These are phyloP conservation scores for Penicillium sp. DNA, from an alignment of 2,329 filamentous ascomycete species.

Conservation along the genomic window DNA sequence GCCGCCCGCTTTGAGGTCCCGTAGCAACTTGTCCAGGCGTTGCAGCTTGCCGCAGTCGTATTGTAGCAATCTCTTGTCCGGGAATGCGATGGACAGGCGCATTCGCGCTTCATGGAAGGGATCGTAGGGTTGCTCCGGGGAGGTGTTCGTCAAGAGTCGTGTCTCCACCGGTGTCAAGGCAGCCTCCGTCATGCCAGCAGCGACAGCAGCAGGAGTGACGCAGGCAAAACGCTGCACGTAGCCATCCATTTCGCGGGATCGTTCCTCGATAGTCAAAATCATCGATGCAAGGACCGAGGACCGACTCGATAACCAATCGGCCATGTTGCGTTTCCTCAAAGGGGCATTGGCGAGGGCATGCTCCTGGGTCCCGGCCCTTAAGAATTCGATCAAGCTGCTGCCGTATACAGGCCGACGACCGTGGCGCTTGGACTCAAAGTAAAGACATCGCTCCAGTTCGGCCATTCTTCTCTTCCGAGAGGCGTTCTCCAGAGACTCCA, in stretches of 20 bases:
- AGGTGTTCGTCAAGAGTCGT: slow-evolving; percentile 39
- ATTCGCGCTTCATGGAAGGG: slow-evolving; percentile 93
- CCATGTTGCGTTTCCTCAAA: slow-evolving; percentile 57
- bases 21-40: slow-evolving; percentile 76
- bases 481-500: slow-evolving; percentile 68
- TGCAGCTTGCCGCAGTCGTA: slow-evolving; percentile 98
- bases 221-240: slow-evolving; percentile 85
- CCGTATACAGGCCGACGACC: slow-evolving; percentile 79
- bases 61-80: slow-evolving; percentile 90
- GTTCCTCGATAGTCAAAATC: slow-evolving; percentile 69
- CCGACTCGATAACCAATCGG: slow-evolving; percentile 71
- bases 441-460: slow-evolving; percentile 74
- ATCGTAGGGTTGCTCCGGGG: slow-evolving; percentile 59
- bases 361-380: slow-evolving; percentile 61
- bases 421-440: slow-evolving; percentile 74
- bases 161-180: slow-evolving; percentile 62
- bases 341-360: slow-evolving; percentile 59
- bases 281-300: slow-evolving; percentile 54
- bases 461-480: slow-evolving; percentile 66
- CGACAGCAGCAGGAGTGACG: slow-evolving; percentile 82
- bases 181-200: slow-evolving; percentile 67
- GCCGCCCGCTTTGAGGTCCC: slow-evolving; percentile 79
- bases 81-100: slow-evolving; percentile 90
- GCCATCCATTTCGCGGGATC: slow-evolving; percentile 67
- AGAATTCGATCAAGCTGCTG: slow-evolving; percentile 66